Evolutionary conservation across 805 yeast genomes (phyloP).

Genomic region (Saturnispora sanitii): DNA sequence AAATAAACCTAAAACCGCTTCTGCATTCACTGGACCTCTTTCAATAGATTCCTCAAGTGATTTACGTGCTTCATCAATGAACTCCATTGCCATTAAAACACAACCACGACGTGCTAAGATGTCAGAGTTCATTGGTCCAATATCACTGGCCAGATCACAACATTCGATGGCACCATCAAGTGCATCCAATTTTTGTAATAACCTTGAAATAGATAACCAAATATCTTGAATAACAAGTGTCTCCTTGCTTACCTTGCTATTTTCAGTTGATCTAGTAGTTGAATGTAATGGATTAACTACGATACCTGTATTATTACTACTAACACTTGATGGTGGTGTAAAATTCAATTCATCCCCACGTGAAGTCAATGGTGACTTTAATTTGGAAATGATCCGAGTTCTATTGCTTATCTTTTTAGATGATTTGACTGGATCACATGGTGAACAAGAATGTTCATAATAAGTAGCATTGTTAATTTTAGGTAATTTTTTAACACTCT

Average conservation of each 20-base stretch:
- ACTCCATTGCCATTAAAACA: constrained; percentile 2
- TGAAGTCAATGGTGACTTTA: neutral
- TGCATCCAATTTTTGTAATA: constrained; percentile 49
- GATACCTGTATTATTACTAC: neutral
- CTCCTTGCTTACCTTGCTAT: constrained; percentile 16
- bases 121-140: neutral
- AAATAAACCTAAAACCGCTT: constrained; percentile 6
- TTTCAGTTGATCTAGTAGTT: neutral
- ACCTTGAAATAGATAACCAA: constrained; percentile 67
- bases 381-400: neutral
- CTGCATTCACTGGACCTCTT: constrained; percentile 1
- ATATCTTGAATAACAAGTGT: constrained; percentile 41
- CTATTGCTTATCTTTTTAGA: neutral
- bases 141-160: neutral
- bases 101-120: constrained; percentile 8
- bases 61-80: neutral
- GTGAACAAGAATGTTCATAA: constrained; percentile 8
- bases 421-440: constrained; percentile 8
- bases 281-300: neutral
- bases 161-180: constrained; percentile 14
- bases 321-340: too few relatives aligned
- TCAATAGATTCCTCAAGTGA: constrained; percentile 4
- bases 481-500: neutral
- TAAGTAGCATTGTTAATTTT: neutral
- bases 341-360: too few relatives aligned